Evolutionary conservation across 179 eudicot genomes (phyloP).

Genomic region (Spergularia azorica): DNA sequence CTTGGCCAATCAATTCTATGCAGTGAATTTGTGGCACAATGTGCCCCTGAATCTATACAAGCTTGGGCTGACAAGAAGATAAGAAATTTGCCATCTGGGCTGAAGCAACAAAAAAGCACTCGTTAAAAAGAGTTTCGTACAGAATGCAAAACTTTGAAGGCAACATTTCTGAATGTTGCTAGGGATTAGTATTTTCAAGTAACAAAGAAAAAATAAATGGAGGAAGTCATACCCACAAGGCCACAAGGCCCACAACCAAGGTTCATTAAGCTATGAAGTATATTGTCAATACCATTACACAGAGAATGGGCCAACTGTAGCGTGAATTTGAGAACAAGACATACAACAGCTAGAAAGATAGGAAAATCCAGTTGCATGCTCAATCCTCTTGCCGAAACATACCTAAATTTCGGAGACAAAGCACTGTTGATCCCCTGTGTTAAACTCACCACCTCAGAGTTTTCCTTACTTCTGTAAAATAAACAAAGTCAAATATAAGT

Average conservation of each 20-base stretch:
- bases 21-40: slow-evolving; percentile 82
- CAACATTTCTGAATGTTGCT: neutral
- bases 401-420: slow-evolving; percentile 87
- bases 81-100: slow-evolving; percentile 84
- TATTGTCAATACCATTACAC: too few relatives aligned
- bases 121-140: slow-evolving; percentile 5
- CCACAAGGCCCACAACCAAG: too few relatives aligned
- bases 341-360: neutral
- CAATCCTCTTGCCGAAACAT: slow-evolving; percentile 25
- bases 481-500: slow-evolving; percentile 18
- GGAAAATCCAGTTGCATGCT: neutral
- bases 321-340: too few relatives aligned
- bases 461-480: slow-evolving; percentile 45
- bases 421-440: slow-evolving; percentile 77
- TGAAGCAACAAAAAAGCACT: slow-evolving; percentile 32
- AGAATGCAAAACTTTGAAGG: too few relatives aligned
- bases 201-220: too few relatives aligned
- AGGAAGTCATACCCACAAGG: neutral
- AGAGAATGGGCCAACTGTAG: neutral
- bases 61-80: slow-evolving; percentile 82
- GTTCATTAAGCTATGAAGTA: too few relatives aligned
- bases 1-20: slow-evolving; percentile 84
- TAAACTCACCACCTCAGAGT: slow-evolving; percentile 40
- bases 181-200: too few relatives aligned
- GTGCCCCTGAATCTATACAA: slow-evolving; percentile 86